Evolutionary conservation across 139 green algal genomes (phyloP), one percentile per base, ranked within the genome.

Genomic region (Trebouxia sp.): DNA sequence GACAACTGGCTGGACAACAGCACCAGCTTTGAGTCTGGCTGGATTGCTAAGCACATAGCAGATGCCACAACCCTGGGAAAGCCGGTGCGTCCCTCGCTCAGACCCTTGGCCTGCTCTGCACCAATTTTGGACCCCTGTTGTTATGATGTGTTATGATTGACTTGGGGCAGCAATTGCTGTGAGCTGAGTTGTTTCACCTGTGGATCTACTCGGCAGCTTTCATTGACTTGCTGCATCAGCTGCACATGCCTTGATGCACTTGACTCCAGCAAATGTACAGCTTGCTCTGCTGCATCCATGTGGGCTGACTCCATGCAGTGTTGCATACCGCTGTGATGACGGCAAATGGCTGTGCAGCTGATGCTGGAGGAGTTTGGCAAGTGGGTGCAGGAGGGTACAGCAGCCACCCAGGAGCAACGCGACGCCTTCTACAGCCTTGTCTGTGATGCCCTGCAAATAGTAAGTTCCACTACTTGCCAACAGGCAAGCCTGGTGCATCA

Each of bases 1-100:
- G 89, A 92, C 69, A 91, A 91, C 80, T 92, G 89, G 88, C 83
- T 90, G 82, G 82, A 85, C 45, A 65, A 74, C 22, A 85, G 39
- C 37, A 74, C 81, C 17, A 39, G 15, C 45, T 89, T 89, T 66
- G 79, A 81, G 39, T 42, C 30, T 1, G 70, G 12, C 30, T 94
- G 89, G 88, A 86, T 94, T 17, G 41, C 48, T 2, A 32, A 45
- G 5, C 89, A 89, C 47, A 79, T 80, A 0, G 41, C 55, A 20
- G 89, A 86, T 62, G 78, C 79, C 0, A 35, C 39, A 0, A 38
- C 43, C 3, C 53, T 90, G 75, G 30, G 20, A 20, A 87, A 84
- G 79, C 85, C 80, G 35, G 76, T 79, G 30, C 82, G 80, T n/a
- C 66, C 82, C 30, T n/a, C n/a, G n/a, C n/a, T n/a, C n/a, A n/a